These are phyloP conservation scores for Pachysolen tannophilus DNA, from an alignment of 805 yeast species.

Conservation along the genomic window DNA sequence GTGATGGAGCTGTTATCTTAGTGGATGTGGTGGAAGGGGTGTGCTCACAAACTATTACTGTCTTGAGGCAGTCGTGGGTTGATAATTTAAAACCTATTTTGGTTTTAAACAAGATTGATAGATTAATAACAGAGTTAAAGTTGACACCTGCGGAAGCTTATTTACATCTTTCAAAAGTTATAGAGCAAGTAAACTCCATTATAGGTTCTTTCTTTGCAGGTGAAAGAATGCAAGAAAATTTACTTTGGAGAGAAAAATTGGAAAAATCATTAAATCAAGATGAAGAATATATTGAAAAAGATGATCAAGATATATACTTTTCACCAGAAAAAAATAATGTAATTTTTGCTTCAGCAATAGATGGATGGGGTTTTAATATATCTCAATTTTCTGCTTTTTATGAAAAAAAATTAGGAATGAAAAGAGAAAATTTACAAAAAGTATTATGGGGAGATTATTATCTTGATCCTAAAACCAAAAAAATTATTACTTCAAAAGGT, in stretches of 20 bases:
- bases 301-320: constrained; percentile 78
- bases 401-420: constrained; percentile 78
- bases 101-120: constrained; percentile 86
- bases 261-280: constrained; percentile 26
- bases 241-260: constrained; percentile 61
- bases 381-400: constrained; percentile 84
- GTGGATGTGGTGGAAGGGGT: constrained; percentile 99
- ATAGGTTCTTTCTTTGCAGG: constrained; percentile 91
- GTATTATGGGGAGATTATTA: constrained; percentile 96
- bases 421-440: constrained; percentile 67
- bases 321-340: constrained; percentile 86
- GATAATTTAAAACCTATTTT: constrained; percentile 83
- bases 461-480: constrained; percentile 84
- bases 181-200: constrained; percentile 93
- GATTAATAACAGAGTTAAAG: constrained; percentile 75
- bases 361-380: constrained; percentile 96
- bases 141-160: constrained; percentile 82
- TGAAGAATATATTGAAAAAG: constrained; percentile 56
- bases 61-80: constrained; percentile 90
- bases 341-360: constrained; percentile 83
- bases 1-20: constrained; percentile 93
- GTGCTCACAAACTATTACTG: constrained; percentile 94
- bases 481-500: constrained; percentile 61
- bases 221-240: constrained; percentile 84
- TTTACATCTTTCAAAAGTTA: constrained; percentile 62